Percentiles rank a stretch among this genome's conserved stretches.
phyloP scores from a whole-genome alignment of 1,284 basidiomycete genomes.

The Cutaneotrichosporon sp. region DNA sequence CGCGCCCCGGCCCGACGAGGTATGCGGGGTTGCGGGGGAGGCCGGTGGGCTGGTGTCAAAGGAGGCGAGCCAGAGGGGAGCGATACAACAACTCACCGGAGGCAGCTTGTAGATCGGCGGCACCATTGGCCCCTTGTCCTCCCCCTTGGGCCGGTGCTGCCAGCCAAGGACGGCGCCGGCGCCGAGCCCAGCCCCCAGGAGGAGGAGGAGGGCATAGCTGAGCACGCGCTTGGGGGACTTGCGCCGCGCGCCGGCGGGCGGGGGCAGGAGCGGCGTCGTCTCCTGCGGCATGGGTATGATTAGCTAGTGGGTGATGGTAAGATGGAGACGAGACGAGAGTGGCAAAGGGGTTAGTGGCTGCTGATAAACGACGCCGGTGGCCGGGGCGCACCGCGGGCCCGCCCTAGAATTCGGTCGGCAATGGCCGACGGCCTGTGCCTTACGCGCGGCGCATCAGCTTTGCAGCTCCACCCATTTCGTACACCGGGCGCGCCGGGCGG shows the following conservation, averaged over 20 bases:
- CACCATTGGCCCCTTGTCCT: constrained; percentile 22
- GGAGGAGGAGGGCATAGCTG: constrained; percentile 8
- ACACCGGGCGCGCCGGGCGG: no score
- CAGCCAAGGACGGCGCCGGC: constrained; percentile 12
- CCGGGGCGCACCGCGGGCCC: neutral
- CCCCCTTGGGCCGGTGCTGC: neutral
- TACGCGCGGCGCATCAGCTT: no score
- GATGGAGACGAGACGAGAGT: neutral
- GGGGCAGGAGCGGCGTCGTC: constrained; percentile 21
- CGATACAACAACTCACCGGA: constrained; percentile 15
- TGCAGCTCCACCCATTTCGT: neutral
- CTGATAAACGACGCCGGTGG: neutral
- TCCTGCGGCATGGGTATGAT: constrained; percentile 5
- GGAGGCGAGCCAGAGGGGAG: neutral
- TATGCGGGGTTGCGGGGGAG: constrained; percentile 67
- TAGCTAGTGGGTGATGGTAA: neutral
- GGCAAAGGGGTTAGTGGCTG: neutral
- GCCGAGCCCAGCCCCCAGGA: constrained; percentile 15
- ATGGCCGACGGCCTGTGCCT: neutral
- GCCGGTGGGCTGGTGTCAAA: constrained; percentile 44
- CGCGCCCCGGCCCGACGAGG: constrained; percentile 68
- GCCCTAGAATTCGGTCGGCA: neutral
- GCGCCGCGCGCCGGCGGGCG: neutral
- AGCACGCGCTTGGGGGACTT: neutral
- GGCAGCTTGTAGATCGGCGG: constrained; percentile 23